Evolutionary conservation across 345 rosid genomes (phyloP), one percentile per base, ranked within the genome.

Genomic region (Syzygium grande): DNA sequence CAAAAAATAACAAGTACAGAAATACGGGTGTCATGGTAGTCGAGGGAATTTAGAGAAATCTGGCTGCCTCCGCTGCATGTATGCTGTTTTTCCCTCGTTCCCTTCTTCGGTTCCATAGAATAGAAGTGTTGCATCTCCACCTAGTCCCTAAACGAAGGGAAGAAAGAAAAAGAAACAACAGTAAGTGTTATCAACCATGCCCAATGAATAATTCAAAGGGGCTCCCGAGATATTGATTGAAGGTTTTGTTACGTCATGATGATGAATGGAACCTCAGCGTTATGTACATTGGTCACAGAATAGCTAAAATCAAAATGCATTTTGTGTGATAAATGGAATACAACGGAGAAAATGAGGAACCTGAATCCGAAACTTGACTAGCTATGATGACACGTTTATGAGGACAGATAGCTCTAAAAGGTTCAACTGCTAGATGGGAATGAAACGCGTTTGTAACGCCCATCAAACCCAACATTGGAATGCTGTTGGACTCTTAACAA

Each of bases 91-190:
- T 79, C 99, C 99, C 89, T 97, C 99, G 1, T 89, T 94, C 13
- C 93, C 98, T 93, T 97, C 99, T 85, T 92, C 97, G 3, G 98
- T 94, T 89, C 96, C 94, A 87, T 97, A 97, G 92, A 95, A 97
- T n/a, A 97, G 61, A 46, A 94, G 99, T 10, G 99, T 95, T 9
- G 98, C 94, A 90, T 96, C 92, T 25, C 99, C 99, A 80, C 93
- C 99, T n/a, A 97, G 92, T 58, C 92, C 94, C 99, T 97, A 91
- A 63, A 77, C 19, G 49, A 53, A 23, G 12, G 17, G 11, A 51
- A 77, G 46, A 52, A 34, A 38, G 52, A 11, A 59, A 23, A 51
- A 0, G 29, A 29, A 54, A 51, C 11, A 14, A 25, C 55, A 84
- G 34, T 15, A 6, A n/a, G 73, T n/a, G n/a, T 12, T 0, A n/a